Evolutionary conservation across 768 basidiomycete genomes (phyloP).

Genomic region (Russula sp.): DNA sequence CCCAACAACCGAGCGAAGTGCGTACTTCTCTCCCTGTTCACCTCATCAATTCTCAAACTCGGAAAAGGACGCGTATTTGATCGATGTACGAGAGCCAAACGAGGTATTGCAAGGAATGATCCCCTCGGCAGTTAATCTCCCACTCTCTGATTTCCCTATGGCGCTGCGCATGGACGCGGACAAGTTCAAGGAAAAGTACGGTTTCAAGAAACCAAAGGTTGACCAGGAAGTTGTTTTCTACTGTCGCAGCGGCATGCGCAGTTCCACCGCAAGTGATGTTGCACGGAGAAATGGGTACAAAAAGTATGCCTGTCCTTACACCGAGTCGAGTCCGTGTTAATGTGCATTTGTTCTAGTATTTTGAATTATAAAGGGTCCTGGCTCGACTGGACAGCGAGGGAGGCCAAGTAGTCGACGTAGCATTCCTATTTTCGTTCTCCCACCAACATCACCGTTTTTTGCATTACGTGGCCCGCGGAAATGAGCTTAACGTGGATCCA

Average conservation of each 20-base stretch:
- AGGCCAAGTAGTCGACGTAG: conserved; percentile 43
- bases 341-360: conserved; percentile 14
- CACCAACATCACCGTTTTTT: not conserved
- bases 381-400: conserved; percentile 73
- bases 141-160: conserved; percentile 44
- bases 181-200: conserved; percentile 37
- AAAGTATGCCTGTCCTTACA: conserved; percentile 35
- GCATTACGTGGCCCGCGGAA: conserved; percentile 10
- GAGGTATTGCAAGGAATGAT: conserved; percentile 51
- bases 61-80: conserved; percentile 61
- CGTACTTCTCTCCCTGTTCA: conserved; percentile 27
- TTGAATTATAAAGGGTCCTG: conserved; percentile 85
- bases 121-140: conserved; percentile 49
- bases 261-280: conserved; percentile 44
- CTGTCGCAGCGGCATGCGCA: conserved; percentile 51
- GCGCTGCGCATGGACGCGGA: conserved; percentile 38
- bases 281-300: conserved; percentile 44
- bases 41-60: conserved; percentile 24
- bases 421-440: not conserved
- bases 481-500: conserved; percentile 6
- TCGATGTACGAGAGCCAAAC: conserved; percentile 77
- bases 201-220: conserved; percentile 41
- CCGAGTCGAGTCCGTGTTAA: not conserved
- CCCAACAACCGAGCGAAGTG: conserved; percentile 70
- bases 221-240: conserved; percentile 48